Base-by-base conservation (phyloP, 176 grass and related monocot genomes). In the Oryza longistaminata region DNA sequence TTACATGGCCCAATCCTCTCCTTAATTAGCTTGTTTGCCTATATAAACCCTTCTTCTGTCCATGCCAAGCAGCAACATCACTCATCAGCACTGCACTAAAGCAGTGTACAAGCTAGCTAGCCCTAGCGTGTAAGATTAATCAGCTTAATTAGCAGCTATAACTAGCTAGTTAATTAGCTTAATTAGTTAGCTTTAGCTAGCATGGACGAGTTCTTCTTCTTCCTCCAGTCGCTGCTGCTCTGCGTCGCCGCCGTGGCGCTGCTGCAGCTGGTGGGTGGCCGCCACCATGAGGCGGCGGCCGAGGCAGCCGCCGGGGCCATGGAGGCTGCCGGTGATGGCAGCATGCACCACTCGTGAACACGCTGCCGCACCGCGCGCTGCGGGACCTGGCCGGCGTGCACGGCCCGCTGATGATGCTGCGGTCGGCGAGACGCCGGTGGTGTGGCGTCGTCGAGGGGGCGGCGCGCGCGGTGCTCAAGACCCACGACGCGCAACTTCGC, bases 331-430 rank as follows among this genome's bases (percentile, higher is more conserved):
- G 58, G 37, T 78, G 11, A 27, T 66, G 76, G 76, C 12, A 44
- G 76, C 76, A 27, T 45, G 58, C 76, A 78, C 76, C 76, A 27
- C 37, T 78, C 4, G 37, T 78, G 5, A 44, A 65, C 60, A 22
- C 17, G 33, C 76, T 66, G 9, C 76, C 29, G 29, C 29, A 29
- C 29, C 29, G 29, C 29, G 29, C 29, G 29, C 2, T 31, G 29
- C 29, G 29, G 1, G 29, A 31, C 29, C 29, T 31, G 29, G 29
- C 29, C 29, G 29, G 29, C 29, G 29, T 31, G 29, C 29, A 31
- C 29, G 29, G 29, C 29, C 29, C 29, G 29, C 29, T 31, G 29
- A 31, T 31, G 29, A 31, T 31, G 29, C 29, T 31, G 29, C 29
- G 29, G 29, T 31, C 29, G 29, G 29, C 29, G 29, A 31, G 29